Percentiles rank a stretch among this genome's conserved stretches.
These are phyloP conservation scores for Blastobotrys capitulatus DNA, from an alignment of 1,139 yeast species.

Conservation along the genomic window DNA sequence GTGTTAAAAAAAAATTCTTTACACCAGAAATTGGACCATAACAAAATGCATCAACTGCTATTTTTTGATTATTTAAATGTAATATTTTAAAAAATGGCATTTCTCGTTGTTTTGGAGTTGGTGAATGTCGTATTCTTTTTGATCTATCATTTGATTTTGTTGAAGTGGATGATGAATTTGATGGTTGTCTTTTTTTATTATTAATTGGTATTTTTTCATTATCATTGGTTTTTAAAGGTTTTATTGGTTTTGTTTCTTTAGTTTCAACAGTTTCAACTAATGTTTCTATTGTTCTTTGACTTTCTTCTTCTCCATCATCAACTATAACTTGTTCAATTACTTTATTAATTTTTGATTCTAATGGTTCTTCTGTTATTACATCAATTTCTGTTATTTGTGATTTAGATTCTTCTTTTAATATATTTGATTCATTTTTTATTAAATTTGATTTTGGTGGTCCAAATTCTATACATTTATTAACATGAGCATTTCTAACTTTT, in stretches of 20 bases:
- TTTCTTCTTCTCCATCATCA: not conserved
- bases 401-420: not conserved
- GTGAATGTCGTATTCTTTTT: not conserved
- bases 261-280: not conserved
- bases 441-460: not conserved
- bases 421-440: not conserved
- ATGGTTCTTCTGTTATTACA: not conserved
- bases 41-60: conserved; percentile 39
- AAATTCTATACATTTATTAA: conserved; percentile 5
- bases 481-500: conserved; percentile 8
- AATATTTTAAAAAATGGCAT: conserved; percentile 36
- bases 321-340: not conserved
- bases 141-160: not conserved
- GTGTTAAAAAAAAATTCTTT: conserved; percentile 38
- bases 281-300: not conserved
- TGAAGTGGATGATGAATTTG: not conserved
- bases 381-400: too few relatives aligned
- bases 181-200: not conserved
- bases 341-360: not conserved
- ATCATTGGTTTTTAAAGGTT: too few relatives aligned
- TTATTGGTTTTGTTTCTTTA: not conserved
- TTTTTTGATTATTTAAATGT: conserved; percentile 23
- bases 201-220: too few relatives aligned
- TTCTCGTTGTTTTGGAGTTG: not conserved
- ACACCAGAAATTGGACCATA: conserved; percentile 35